These are phyloP conservation scores for Pistacia vera DNA, from an alignment of 345 rosid species.

Conservation along the genomic window DNA sequence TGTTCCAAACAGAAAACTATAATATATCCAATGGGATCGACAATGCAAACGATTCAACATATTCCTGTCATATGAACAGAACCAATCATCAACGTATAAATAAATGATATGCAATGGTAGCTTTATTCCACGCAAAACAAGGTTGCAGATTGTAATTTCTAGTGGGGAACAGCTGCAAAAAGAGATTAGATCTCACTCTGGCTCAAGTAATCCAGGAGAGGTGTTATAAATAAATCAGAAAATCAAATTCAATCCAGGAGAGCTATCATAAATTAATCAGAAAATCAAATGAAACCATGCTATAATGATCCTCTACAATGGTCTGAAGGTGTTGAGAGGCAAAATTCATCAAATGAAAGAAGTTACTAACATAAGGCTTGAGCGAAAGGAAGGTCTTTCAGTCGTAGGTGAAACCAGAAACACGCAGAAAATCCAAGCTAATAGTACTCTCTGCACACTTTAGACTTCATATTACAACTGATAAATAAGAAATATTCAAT, in stretches of 20 bases:
- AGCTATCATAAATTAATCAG: not conserved
- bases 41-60: not conserved
- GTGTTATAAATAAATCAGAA: not conserved
- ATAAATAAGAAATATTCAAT: not conserved
- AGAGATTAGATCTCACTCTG: not conserved
- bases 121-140: not conserved
- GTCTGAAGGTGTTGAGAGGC: too few relatives aligned
- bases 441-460: not conserved
- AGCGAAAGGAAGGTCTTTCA: not conserved
- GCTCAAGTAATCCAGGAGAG: not conserved
- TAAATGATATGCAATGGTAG: not conserved
- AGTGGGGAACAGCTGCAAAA: not conserved
- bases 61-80: constrained; percentile 11
- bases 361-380: too few relatives aligned
- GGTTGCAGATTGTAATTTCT: not conserved
- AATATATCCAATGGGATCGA: not conserved
- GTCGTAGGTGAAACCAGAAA: not conserved
- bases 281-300: not conserved
- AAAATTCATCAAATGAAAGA: too few relatives aligned
- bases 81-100: constrained; percentile 6
- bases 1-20: not conserved
- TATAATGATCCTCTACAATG: too few relatives aligned
- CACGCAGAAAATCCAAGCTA: not conserved
- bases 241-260: not conserved
- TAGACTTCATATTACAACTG: not conserved